These are phyloP conservation scores for Claviceps spartinae DNA, from an alignment of 2,329 filamentous ascomycete species.

Conservation along the genomic window DNA sequence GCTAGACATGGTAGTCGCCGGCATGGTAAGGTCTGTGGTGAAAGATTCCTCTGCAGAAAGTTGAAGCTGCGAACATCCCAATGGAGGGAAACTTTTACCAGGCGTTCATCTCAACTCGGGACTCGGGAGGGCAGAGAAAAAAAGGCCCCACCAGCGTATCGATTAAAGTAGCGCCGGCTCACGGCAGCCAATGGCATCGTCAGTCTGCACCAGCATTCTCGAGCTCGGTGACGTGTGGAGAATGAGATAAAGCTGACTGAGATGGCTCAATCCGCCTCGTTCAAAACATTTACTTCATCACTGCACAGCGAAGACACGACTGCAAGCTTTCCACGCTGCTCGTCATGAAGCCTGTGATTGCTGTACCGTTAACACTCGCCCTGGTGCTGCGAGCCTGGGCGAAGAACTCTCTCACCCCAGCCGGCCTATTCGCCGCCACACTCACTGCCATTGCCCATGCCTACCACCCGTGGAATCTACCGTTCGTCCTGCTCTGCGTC, in stretches of 20 bases:
- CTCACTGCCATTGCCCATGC: conserved; percentile 70
- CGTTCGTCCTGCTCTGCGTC: conserved; percentile 67
- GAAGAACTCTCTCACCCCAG: conserved; percentile 64
- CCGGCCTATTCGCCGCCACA: conserved; percentile 58
- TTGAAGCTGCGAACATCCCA: neutral
- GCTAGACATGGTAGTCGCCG: conserved; percentile 11
- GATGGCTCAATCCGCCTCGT: neutral
- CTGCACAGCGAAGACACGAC: neutral
- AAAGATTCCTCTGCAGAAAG: neutral
- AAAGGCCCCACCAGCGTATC: conserved; percentile 1
- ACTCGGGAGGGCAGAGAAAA: neutral
- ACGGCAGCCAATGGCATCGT: neutral
- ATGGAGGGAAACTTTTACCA: neutral
- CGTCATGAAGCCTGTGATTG: conserved; percentile 44
- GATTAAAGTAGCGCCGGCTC: neutral
- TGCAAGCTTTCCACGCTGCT: neutral
- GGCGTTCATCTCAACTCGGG: neutral
- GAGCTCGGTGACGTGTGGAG: too few species aligned
- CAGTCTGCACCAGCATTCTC: neutral
- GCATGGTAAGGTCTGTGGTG: conserved; percentile 12
- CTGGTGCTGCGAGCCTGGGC: conserved; percentile 56
- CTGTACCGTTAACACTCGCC: conserved; percentile 41
- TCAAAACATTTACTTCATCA: neutral
- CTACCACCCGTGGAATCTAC: conserved; percentile 85
- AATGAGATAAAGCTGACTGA: too few species aligned